A percentile compares a stretch with the other conserved stretches of the same genome.
phyloP scores from a whole-genome alignment of 352 stramenopile species.

The Elongisporangium anandrum region DNA sequence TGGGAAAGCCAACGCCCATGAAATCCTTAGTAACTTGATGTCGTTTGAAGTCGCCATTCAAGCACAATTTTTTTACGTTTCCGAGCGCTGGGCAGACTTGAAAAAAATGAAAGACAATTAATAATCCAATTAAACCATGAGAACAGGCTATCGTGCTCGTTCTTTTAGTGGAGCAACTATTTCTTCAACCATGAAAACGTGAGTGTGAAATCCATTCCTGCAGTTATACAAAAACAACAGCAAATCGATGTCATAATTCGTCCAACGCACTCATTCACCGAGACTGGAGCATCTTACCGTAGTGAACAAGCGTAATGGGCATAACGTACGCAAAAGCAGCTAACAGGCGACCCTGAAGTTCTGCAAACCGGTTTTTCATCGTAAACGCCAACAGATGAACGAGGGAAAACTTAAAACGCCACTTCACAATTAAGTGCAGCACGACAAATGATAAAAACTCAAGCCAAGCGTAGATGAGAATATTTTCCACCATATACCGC shows the following conservation, averaged over 20 bases:
- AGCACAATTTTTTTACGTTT: too few relatives aligned
- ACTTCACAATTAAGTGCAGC: slow-evolving; percentile 12
- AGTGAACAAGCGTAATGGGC: slow-evolving; percentile 14
- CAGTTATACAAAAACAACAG: not conserved
- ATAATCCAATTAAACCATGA: too few relatives aligned
- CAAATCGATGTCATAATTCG: not conserved
- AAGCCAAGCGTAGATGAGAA: slow-evolving; percentile 9
- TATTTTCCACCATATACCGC: not conserved
- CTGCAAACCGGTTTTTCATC: slow-evolving; percentile 13
- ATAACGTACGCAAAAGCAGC: slow-evolving; percentile 18
- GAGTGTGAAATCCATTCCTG: not conserved
- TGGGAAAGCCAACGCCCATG: not conserved
- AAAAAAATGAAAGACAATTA: too few relatives aligned
- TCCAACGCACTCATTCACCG: not conserved
- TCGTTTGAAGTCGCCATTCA: too few relatives aligned
- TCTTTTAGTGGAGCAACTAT: too few relatives aligned
- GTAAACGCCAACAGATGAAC: slow-evolving; percentile 18
- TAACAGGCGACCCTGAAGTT: slow-evolving; percentile 14
- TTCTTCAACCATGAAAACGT: not conserved
- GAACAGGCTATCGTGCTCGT: too few relatives aligned
- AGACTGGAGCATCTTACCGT: not conserved
- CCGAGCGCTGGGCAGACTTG: too few relatives aligned
- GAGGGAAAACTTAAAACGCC: slow-evolving; percentile 13
- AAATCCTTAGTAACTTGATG: too few relatives aligned
- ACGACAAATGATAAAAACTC: slow-evolving; percentile 11